These are phyloP conservation scores for Tothia fuscella DNA, from an alignment of 2,329 filamentous ascomycete species.

Conservation along the genomic window DNA sequence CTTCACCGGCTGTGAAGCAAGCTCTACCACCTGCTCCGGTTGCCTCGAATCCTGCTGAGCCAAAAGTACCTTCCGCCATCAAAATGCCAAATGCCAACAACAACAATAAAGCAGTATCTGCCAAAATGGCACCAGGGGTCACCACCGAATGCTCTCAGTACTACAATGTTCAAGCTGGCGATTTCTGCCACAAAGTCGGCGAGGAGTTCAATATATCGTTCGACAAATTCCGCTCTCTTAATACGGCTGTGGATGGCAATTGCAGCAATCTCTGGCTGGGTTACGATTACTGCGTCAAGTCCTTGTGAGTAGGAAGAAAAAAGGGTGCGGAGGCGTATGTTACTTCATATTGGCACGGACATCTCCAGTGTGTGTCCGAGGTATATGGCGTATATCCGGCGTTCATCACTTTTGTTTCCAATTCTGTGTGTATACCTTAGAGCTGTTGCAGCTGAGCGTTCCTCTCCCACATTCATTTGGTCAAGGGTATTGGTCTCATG, in stretches of 20 bases:
- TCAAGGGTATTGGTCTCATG: no score
- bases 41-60: background rate
- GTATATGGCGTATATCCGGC: no score
- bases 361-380: no score
- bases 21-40: background rate
- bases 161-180: slow-evolving; percentile 22
- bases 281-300: slow-evolving; percentile 24
- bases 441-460: no score
- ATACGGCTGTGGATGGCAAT: slow-evolving; percentile 19
- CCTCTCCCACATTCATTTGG: no score
- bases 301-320: background rate
- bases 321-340: background rate
- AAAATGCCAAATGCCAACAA: background rate
- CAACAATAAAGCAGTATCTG: background rate
- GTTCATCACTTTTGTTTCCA: no score
- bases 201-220: slow-evolving; percentile 17
- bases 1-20: background rate
- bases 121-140: slow-evolving; percentile 11
- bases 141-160: slow-evolving; percentile 19
- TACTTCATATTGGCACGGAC: no score
- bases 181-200: slow-evolving; percentile 21
- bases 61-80: background rate
- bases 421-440: no score
- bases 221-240: slow-evolving; percentile 20
- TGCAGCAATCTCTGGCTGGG: slow-evolving; percentile 28